A percentile compares a stretch with the other conserved stretches of the same genome.
Evolutionary conservation across 2,329 filamentous ascomycete species (phyloP).

Genomic region (Arthrobotrys iridis): DNA sequence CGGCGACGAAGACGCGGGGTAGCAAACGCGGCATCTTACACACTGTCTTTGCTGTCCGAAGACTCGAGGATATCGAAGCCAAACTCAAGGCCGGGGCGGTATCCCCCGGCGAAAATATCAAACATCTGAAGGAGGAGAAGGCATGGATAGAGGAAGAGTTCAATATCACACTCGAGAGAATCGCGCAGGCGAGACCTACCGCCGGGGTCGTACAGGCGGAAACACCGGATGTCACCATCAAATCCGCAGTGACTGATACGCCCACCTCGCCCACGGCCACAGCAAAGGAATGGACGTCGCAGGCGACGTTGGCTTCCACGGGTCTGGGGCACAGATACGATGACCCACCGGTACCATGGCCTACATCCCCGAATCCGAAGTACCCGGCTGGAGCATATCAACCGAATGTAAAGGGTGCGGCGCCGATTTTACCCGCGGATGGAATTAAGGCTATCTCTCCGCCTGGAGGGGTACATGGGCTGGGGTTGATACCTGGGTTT

Average conservation of each 20-base stretch:
- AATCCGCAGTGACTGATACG: conserved; percentile 30
- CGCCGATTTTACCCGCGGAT: background rate
- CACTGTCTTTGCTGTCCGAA: conserved; percentile 43
- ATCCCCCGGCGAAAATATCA: conserved; percentile 14
- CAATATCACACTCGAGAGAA: conserved; percentile 39
- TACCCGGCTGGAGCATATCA: conserved; percentile 37
- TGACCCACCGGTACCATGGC: conserved; percentile 46
- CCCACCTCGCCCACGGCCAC: conserved; percentile 47
- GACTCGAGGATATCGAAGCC: conserved; percentile 37
- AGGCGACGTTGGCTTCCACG: conserved; percentile 49
- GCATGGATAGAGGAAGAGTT: conserved; percentile 50
- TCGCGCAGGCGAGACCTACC: conserved; percentile 32
- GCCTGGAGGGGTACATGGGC: conserved; percentile 1
- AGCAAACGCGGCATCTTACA: conserved; percentile 50
- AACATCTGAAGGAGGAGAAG: conserved; percentile 46
- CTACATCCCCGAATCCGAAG: conserved; percentile 28
- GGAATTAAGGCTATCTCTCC: conserved; percentile 29
- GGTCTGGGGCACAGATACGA: conserved; percentile 36
- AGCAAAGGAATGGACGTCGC: conserved; percentile 51
- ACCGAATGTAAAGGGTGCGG: conserved; percentile 15
- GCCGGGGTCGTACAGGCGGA: background rate
- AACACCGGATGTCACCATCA: conserved; percentile 9
- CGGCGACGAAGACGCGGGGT: conserved; percentile 35
- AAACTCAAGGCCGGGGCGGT: conserved; percentile 5
- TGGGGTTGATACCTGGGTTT: conserved; percentile 36